Percentiles rank a stretch among this genome's conserved stretches.
phyloP scores from a whole-genome alignment of 1,139 yeast genomes.

The Hyphopichia khmerensis region DNA sequence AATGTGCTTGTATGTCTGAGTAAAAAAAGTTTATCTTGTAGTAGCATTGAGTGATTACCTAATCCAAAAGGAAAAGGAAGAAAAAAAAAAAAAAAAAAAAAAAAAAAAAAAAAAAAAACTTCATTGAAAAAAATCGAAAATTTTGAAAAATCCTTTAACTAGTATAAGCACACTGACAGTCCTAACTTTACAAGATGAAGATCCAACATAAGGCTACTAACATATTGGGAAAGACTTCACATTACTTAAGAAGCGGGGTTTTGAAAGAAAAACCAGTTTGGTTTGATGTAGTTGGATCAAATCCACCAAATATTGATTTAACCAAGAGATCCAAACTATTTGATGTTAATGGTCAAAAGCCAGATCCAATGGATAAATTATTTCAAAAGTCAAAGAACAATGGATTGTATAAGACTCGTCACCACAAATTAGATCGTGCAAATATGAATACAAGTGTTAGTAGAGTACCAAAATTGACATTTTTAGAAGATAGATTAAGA shows the following conservation, averaged over 20 bases:
- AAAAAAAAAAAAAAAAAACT: too few species aligned
- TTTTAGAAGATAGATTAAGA: slow-evolving; percentile 82
- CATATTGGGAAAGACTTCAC: slow-evolving; percentile 76
- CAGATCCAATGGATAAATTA: slow-evolving; percentile 25
- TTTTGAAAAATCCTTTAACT: background rate
- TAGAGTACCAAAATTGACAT: slow-evolving; percentile 62
- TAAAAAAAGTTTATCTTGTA: too few species aligned
- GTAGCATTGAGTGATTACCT: too few species aligned
- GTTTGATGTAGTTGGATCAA: slow-evolving; percentile 77
- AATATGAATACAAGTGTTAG: slow-evolving; percentile 36
- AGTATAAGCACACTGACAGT: background rate
- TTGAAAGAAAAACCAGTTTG: slow-evolving; percentile 75
- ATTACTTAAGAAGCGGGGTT: slow-evolving; percentile 64
- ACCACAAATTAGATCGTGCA: slow-evolving; percentile 20
- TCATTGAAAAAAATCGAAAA: background rate
- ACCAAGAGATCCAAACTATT: slow-evolving; percentile 45
- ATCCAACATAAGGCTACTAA: slow-evolving; percentile 66
- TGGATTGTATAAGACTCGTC: slow-evolving; percentile 50
- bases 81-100: too few species aligned
- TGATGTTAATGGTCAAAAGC: slow-evolving; percentile 20
- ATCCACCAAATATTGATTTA: slow-evolving; percentile 74
- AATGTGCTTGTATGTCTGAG: too few species aligned
- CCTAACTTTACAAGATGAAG: too few species aligned
- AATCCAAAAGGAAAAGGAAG: background rate
- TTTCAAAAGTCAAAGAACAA: slow-evolving; percentile 15